Evolutionary conservation across 176 grass and related monocot genomes (phyloP).

Genomic region (Tuctoria greenei): DNA sequence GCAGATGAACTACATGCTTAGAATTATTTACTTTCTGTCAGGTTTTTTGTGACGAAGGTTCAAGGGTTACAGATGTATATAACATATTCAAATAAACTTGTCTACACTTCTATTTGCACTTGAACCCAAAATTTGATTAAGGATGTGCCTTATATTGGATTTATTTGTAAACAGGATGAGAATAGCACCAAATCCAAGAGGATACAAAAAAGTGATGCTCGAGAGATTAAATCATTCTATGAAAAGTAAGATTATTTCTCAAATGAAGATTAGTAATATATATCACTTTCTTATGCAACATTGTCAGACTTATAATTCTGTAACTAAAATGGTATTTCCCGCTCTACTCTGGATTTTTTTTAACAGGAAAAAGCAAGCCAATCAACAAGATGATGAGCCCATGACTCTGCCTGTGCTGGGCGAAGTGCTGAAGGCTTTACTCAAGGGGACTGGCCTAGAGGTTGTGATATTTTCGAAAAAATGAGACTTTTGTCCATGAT

Average conservation of each 20-base stretch:
- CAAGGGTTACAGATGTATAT: constrained; percentile 3
- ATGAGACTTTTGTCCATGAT: constrained; percentile 19
- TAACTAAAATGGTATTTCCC: constrained; percentile 4
- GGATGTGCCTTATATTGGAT: constrained; percentile 20
- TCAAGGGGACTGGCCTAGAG: constrained; percentile 58
- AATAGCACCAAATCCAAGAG: constrained; percentile 48
- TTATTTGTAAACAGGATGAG: constrained; percentile 63
- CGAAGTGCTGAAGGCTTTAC: constrained; percentile 74
- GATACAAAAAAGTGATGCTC: constrained; percentile 78
- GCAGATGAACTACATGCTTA: constrained; percentile 2
- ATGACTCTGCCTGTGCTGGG: constrained; percentile 40
- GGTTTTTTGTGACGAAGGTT: constrained; percentile 12
- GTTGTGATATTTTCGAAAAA: constrained; percentile 36
- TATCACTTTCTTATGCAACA: constrained; percentile 19
- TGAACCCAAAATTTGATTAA: constrained; percentile 19
- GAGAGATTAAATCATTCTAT: constrained; percentile 74
- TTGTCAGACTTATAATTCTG: background rate
- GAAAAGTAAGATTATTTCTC: constrained; percentile 56
- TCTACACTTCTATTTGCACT: background rate
- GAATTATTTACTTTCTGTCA: constrained; percentile 19
- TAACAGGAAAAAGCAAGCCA: constrained; percentile 61
- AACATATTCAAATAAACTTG: background rate
- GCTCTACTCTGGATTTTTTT: constrained; percentile 33
- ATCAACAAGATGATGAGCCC: constrained; percentile 44
- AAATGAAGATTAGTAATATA: background rate